Evolutionary conservation across 176 grass and related monocot species (phyloP), one percentile per base, ranked within the genome.

Genomic region (Melocanna baccifera): DNA sequence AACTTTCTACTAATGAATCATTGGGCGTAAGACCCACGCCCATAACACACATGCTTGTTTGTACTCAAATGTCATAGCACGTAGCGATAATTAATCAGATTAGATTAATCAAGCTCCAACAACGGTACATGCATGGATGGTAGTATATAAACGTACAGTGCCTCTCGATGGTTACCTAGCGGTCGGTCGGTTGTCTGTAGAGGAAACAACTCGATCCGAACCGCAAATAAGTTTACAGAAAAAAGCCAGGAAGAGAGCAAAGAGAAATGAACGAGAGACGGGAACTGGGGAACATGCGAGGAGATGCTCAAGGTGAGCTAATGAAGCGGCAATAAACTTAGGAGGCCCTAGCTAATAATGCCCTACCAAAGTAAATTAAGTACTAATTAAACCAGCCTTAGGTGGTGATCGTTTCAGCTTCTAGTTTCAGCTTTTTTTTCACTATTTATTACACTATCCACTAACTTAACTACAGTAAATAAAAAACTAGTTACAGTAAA

Each of bases 171-270:
- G 74, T 79, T 88, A 91, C 82, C 88, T 81, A 85, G 82, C 75
- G 87, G 91, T 92, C 67, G 89, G 96, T 88, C 83, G 91, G 96
- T 98, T 95, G 93, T 92, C 90, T 85, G 73, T 67, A 59, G 62
- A 52, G 74, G 80, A 85, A 88, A 86, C 91, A 98, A 87, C 91
- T 94, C 91, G 87, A 89, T 83, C 89, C 93, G 52, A 22, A 86
- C 89, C 69, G 81, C 63, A 64, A 78, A 82, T 80, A 87, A 79
- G 84, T 88, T 81, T 88, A 88, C 81, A 71, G 73, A 47, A 13
- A 13, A 22, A 62, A 22, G 46, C 12, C 12, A 57, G 16, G n/a
- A 89, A 56, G 73, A 50, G 8, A 55, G 46, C 20, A 47, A 62
- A 51, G 13, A 81, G 20, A 80, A 64, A 42, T 8, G 58, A 64